Conservation (phyloP, 2,329 filamentous ascomycete species). For the Epichloe amarillans region DNA sequence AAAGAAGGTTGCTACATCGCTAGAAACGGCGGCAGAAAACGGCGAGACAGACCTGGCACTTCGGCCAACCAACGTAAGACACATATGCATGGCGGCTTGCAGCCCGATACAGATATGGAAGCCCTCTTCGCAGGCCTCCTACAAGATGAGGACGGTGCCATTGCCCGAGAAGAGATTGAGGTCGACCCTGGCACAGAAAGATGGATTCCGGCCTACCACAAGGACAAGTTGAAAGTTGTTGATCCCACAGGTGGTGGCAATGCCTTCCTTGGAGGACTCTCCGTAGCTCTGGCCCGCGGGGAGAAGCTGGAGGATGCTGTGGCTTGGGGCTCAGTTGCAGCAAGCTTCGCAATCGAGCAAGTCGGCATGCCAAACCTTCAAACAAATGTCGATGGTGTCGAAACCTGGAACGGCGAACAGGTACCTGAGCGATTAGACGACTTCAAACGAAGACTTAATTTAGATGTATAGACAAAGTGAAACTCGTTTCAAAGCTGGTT, state of each 20-base stretch:
- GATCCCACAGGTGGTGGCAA: constrained; percentile 95
- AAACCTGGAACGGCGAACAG: constrained; percentile 48
- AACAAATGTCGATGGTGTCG: constrained; percentile 28
- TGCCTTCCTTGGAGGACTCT: constrained; percentile 58
- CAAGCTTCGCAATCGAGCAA: constrained; percentile 91
- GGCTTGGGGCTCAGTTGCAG: constrained; percentile 66
- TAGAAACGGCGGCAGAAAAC: constrained; percentile 39
- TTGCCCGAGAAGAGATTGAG: constrained; percentile 44
- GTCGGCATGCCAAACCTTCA: constrained; percentile 61
- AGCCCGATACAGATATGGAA: constrained; percentile 49
- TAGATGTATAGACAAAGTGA: neutral
- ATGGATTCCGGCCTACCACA: constrained; percentile 72
- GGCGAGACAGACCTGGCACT: neutral
- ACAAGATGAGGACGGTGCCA: constrained; percentile 37
- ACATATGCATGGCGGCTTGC: constrained; percentile 36
- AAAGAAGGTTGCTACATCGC: constrained; percentile 59
- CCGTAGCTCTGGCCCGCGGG: constrained; percentile 45
- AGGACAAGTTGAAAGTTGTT: constrained; percentile 43
- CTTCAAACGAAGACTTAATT: constrained; percentile 20
- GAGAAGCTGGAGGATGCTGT: constrained; percentile 55
- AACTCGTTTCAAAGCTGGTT: neutral
- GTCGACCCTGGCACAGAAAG: constrained; percentile 51
- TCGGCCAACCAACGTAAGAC: constrained; percentile 23
- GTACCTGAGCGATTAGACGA: constrained; percentile 39
- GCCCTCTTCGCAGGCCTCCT: constrained; percentile 46